Conservation (phyloP, 1,284 basidiomycete species). For the Ceratobasidium theobromae region DNA sequence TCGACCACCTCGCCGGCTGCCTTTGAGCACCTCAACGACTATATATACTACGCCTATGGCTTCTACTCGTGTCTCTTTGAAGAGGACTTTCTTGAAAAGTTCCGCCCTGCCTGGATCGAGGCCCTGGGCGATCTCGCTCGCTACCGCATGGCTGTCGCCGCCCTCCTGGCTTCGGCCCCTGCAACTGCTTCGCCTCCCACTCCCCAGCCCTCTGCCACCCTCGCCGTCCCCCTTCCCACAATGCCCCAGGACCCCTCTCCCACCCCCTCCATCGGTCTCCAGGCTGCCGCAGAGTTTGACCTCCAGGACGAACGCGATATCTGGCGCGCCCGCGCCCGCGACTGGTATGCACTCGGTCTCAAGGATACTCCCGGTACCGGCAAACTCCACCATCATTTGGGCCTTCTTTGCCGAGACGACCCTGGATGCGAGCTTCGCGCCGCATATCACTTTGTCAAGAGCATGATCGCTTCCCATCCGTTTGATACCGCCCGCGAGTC, state of each 20-base stretch:
- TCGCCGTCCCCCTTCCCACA: conserved; percentile 38
- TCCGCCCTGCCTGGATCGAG: conserved; percentile 89
- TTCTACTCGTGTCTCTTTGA: conserved; percentile 92
- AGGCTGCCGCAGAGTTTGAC: conserved; percentile 77
- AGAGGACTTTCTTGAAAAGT: conserved; percentile 68
- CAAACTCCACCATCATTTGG: conserved; percentile 93
- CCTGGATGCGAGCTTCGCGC: conserved; percentile 82
- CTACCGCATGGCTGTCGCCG: conserved; percentile 90
- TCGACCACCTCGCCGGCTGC: conserved; percentile 64
- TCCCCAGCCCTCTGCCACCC: conserved; percentile 2
- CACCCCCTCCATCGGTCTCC: conserved; percentile 76
- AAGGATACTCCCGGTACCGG: conserved; percentile 88
- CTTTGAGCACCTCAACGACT: conserved; percentile 80
- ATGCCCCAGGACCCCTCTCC: conserved; percentile 66
- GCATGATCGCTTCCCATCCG: conserved; percentile 87
- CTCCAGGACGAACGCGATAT: conserved; percentile 89
- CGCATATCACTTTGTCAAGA: conserved; percentile 95
- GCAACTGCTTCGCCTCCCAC: conserved; percentile 33
- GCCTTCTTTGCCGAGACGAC: conserved; percentile 78
- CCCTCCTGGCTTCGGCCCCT: conserved; percentile 40
- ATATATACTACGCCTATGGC: conserved; percentile 92
- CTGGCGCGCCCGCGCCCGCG: conserved; percentile 86
- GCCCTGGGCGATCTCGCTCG: conserved; percentile 93
- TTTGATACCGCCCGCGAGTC: conserved; percentile 86
- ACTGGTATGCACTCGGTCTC: conserved; percentile 91